Evolutionary conservation across 2,329 filamentous ascomycete genomes (phyloP).

Genomic region (Lasiodiplodia gonubiensis): DNA sequence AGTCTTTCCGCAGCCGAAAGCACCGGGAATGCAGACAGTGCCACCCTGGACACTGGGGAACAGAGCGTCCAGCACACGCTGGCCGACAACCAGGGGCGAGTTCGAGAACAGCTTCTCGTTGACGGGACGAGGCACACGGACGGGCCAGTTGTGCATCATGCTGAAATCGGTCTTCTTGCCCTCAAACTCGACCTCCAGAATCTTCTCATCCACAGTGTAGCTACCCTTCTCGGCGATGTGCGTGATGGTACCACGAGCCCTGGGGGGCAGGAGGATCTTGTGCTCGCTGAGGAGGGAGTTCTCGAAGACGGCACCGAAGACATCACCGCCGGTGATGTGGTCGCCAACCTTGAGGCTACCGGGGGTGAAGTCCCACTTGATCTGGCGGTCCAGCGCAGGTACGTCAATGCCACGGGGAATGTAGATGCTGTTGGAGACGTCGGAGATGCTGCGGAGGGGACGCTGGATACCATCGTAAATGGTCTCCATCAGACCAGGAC

Average conservation of each 20-base stretch:
- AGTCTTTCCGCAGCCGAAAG: constrained; percentile 98
- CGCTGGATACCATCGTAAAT: constrained; percentile 99
- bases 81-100: constrained; percentile 92
- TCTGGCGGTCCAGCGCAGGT: constrained; percentile 84
- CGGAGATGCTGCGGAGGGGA: constrained; percentile 83
- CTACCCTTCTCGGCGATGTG: constrained; percentile 86
- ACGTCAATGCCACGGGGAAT: constrained; percentile 93
- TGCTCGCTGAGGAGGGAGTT: constrained; percentile 94
- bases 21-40: constrained; percentile 96
- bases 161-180: constrained; percentile 91
- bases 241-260: constrained; percentile 90
- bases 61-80: constrained; percentile 93
- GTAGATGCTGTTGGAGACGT: constrained; percentile 85
- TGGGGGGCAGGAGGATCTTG: constrained; percentile 88
- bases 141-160: constrained; percentile 99
- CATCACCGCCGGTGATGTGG: constrained; percentile 93
- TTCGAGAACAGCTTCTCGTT: constrained; percentile 91
- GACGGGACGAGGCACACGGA: constrained; percentile 90
- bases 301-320: constrained; percentile 93
- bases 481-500: constrained; percentile 95
- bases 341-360: constrained; percentile 87
- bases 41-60: constrained; percentile 97
- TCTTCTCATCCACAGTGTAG: constrained; percentile 93
- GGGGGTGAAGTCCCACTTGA: constrained; percentile 96
- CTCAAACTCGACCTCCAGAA: constrained; percentile 96